Evolutionary conservation across 768 basidiomycete genomes (phyloP).

Genomic region (Hypsizygus marmoreus): DNA sequence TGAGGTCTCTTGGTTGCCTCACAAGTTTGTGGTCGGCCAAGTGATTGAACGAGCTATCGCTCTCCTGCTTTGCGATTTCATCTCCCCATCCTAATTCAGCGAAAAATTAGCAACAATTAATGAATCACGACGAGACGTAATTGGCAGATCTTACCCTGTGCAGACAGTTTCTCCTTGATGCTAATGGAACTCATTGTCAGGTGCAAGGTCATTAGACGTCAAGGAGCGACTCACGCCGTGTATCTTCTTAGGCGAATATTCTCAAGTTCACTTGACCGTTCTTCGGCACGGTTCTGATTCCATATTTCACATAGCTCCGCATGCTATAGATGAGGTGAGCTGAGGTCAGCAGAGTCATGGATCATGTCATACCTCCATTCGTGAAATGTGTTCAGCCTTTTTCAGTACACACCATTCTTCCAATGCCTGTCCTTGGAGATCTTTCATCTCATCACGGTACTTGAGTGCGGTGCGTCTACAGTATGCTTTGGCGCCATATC

Average conservation of each 20-base stretch:
- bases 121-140: too few species aligned
- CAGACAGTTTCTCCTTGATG: slow-evolving; percentile 11
- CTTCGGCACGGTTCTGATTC: slow-evolving; percentile 8
- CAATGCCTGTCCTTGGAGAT: slow-evolving; percentile 1
- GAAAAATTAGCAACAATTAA: background rate
- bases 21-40: slow-evolving; percentile 15
- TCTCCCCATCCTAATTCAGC: slow-evolving; percentile 17
- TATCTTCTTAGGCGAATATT: slow-evolving; percentile 14
- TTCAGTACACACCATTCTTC: slow-evolving; percentile 10
- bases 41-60: background rate
- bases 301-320: slow-evolving; percentile 14
- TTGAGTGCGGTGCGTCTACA: slow-evolving; percentile 6
- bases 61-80: slow-evolving; percentile 14
- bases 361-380: slow-evolving; percentile 4
- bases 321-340: too few species aligned
- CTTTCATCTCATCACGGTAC: slow-evolving; percentile 1
- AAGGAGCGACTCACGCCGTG: slow-evolving; percentile 16
- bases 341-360: too few species aligned
- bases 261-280: slow-evolving; percentile 14
- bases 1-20: slow-evolving; percentile 36
- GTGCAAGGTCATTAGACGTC: too few species aligned
- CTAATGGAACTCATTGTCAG: background rate
- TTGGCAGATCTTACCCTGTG: slow-evolving; percentile 9
- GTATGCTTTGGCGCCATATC: background rate
- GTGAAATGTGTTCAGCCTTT: slow-evolving; percentile 1